A percentile compares a stretch with the other conserved stretches of the same genome.
Evolutionary conservation across 306 rosid species (phyloP).

Genomic region (Oemleria cerasiformis): DNA sequence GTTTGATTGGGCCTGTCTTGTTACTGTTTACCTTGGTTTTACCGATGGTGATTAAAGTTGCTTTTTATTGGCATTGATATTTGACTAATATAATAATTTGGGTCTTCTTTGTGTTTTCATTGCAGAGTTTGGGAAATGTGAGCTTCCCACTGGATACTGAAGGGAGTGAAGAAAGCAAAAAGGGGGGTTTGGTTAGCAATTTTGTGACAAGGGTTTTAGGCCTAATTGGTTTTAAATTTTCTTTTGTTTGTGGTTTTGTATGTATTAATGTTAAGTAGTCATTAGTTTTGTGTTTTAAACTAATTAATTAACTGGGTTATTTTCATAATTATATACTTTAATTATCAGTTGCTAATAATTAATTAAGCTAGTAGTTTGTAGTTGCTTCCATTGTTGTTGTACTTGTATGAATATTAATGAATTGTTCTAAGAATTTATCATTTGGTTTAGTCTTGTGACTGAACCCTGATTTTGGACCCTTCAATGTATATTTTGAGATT

Average conservation of each 20-base stretch:
- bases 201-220: background rate
- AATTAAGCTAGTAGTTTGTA: too few relatives aligned
- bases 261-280: background rate
- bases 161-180: background rate
- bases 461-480: too few relatives aligned
- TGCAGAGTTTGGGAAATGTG: slow-evolving; percentile 86
- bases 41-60: background rate
- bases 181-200: background rate
- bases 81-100: background rate
- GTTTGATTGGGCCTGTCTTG: background rate
- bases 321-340: background rate
- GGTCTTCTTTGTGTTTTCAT: background rate
- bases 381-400: too few relatives aligned
- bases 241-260: background rate
- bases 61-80: background rate
- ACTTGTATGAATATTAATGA: too few relatives aligned
- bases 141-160: slow-evolving; percentile 60
- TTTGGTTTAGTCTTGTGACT: too few relatives aligned
- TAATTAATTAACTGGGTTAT: background rate
- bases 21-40: background rate
- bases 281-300: background rate
- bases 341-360: background rate
- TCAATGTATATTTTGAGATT: too few relatives aligned
- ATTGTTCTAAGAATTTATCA: too few relatives aligned
- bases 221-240: slow-evolving; percentile 1